These are phyloP conservation scores for Pisolithus microcarpus DNA, from an alignment of 768 basidiomycete species.

Conservation along the genomic window DNA sequence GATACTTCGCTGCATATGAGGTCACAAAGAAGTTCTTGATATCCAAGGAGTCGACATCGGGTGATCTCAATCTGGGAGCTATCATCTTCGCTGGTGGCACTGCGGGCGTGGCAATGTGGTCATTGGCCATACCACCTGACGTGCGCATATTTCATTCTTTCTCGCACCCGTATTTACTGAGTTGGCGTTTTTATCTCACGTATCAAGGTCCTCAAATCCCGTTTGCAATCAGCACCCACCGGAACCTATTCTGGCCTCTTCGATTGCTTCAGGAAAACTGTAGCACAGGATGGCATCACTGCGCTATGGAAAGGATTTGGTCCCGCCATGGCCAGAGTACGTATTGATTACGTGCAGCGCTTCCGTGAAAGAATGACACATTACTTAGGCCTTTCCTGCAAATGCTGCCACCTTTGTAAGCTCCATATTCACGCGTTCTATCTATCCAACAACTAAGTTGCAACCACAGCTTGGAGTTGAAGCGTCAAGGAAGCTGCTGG, in stretches of 20 bases:
- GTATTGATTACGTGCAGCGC: conserved; percentile 15
- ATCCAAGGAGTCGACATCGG: conserved; percentile 70
- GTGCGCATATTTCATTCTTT: conserved; percentile 39
- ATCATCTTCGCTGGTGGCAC: conserved; percentile 89
- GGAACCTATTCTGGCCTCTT: conserved; percentile 95
- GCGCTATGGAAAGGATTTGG: conserved; percentile 98
- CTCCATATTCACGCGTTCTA: conserved; percentile 12
- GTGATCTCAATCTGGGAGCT: conserved; percentile 76
- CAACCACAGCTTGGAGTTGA: conserved; percentile 78
- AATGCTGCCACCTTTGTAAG: conserved; percentile 92
- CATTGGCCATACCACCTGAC: conserved; percentile 93
- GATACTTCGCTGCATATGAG: conserved; percentile 97
- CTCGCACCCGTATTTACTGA: not conserved
- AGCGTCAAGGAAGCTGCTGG: conserved; percentile 76
- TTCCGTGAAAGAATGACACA: conserved; percentile 1
- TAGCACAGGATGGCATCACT: conserved; percentile 76
- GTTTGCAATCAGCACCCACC: conserved; percentile 91
- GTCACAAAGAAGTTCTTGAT: conserved; percentile 83
- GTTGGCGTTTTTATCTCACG: not conserved
- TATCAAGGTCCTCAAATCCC: conserved; percentile 84
- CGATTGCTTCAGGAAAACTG: conserved; percentile 89
- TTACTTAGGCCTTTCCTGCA: conserved; percentile 83
- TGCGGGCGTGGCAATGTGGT: conserved; percentile 98
- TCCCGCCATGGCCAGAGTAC: conserved; percentile 88
- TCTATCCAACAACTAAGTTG: not conserved